Conservation (phyloP, 805 yeast species). For the Saturnispora diversa region DNA sequence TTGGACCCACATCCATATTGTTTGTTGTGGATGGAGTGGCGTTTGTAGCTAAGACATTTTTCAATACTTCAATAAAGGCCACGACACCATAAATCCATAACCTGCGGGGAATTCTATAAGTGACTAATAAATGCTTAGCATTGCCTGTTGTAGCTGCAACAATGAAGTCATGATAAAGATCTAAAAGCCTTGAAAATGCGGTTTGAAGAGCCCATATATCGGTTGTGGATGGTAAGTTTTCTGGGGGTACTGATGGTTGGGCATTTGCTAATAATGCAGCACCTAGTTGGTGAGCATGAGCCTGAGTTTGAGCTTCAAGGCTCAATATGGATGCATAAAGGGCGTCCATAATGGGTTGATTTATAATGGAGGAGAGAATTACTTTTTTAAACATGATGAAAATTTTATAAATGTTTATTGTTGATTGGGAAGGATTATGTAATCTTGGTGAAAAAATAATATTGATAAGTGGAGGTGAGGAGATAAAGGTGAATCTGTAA, state of each 20-base stretch:
- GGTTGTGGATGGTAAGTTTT: constrained; percentile 5
- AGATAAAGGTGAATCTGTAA: no score
- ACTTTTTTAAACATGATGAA: neutral
- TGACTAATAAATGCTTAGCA: constrained; percentile 68
- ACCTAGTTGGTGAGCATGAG: constrained; percentile 1
- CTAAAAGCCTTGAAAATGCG: constrained; percentile 55
- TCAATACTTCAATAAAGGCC: constrained; percentile 67
- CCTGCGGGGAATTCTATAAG: constrained; percentile 69
- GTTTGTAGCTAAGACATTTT: constrained; percentile 50
- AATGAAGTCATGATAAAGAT: constrained; percentile 60
- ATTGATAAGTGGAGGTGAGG: no score
- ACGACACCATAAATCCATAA: constrained; percentile 85
- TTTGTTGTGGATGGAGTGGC: constrained; percentile 5
- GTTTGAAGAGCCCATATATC: constrained; percentile 68
- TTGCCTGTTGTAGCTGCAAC: constrained; percentile 31
- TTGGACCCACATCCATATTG: constrained; percentile 18
- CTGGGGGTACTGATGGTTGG: constrained; percentile 1
- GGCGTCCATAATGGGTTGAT: constrained; percentile 2
- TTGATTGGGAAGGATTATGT: neutral
- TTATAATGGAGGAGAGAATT: neutral
- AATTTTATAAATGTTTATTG: neutral
- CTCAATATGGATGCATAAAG: constrained; percentile 1
- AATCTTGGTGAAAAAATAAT: neutral
- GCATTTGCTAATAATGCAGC: constrained; percentile 4
- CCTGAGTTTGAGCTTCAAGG: constrained; percentile 2